These are phyloP conservation scores for Cordyceps farinosa DNA, from an alignment of 2,329 filamentous ascomycete species.

Conservation along the genomic window DNA sequence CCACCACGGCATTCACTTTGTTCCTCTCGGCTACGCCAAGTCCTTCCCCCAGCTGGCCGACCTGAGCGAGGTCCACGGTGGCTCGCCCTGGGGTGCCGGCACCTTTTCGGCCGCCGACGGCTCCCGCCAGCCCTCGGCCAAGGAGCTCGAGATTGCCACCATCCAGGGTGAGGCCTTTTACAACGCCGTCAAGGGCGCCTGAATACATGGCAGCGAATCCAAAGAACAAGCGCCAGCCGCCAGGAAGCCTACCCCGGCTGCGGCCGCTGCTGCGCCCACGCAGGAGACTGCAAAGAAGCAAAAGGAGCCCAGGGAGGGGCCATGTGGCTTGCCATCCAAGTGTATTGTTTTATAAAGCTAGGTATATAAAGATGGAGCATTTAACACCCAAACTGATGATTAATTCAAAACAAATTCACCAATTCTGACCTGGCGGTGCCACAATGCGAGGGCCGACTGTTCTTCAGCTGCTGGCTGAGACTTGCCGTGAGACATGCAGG, in stretches of 20 bases:
- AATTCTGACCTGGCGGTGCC: background rate
- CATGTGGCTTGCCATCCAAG: conserved; percentile 74
- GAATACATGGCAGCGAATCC: conserved; percentile 66
- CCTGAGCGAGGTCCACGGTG: conserved; percentile 77
- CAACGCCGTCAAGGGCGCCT: conserved; percentile 59
- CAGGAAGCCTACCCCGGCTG: conserved; percentile 21
- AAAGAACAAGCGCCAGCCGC: conserved; percentile 23
- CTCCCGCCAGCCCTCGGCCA: conserved; percentile 70
- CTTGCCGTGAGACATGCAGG: background rate
- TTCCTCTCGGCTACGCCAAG: conserved; percentile 90
- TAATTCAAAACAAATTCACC: background rate
- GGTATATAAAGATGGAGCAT: conserved; percentile 5
- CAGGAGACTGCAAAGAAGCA: conserved; percentile 31
- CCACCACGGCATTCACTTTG: conserved; percentile 94
- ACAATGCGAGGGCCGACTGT: too few relatives aligned
- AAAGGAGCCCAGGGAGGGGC: conserved; percentile 58
- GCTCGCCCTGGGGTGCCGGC: conserved; percentile 88
- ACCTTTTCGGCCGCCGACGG: conserved; percentile 80
- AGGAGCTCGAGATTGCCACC: conserved; percentile 76
- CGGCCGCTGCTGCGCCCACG: conserved; percentile 23
- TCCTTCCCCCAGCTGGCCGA: conserved; percentile 68
- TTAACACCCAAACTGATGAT: conserved; percentile 17
- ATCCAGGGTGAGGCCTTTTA: conserved; percentile 86
- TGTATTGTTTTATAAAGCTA: conserved; percentile 60
- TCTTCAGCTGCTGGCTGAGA: too few relatives aligned